These are phyloP conservation scores for Aechmea fasciata DNA, from an alignment of 176 grass and related monocot species.

Conservation along the genomic window DNA sequence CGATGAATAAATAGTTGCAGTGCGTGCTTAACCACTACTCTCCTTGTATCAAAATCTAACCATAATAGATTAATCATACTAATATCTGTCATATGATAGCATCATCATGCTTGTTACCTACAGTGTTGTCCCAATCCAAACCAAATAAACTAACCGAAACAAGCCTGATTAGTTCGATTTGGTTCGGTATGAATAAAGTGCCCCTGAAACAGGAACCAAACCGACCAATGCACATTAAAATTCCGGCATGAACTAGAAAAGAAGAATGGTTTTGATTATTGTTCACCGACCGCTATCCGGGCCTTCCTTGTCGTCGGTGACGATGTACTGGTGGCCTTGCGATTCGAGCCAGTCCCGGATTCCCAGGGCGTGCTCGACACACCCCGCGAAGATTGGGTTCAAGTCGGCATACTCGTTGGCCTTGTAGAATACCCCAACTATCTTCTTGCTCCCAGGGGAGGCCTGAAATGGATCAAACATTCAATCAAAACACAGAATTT, in stretches of 20 bases:
- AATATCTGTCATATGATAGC: too few relatives aligned
- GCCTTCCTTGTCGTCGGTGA: conserved; percentile 96
- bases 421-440: conserved; percentile 95
- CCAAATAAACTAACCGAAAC: too few relatives aligned
- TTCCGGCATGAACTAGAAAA: not conserved
- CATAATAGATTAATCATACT: too few relatives aligned
- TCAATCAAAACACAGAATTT: not conserved
- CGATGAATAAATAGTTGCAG: too few relatives aligned
- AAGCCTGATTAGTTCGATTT: too few relatives aligned
- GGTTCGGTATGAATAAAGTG: too few relatives aligned
- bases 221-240: not conserved
- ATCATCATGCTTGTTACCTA: too few relatives aligned
- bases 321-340: conserved; percentile 78
- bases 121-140: too few relatives aligned
- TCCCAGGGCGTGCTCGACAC: conserved; percentile 60
- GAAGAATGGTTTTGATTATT: not conserved
- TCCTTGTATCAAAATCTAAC: too few relatives aligned
- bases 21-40: too few relatives aligned
- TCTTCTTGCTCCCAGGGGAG: conserved; percentile 85
- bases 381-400: conserved; percentile 85
- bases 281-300: conserved; percentile 40
- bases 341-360: conserved; percentile 82
- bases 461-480: conserved; percentile 28
- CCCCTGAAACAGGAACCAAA: not conserved
- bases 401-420: conserved; percentile 63